phyloP scores from a whole-genome alignment of 768 basidiomycete species.

The Asterophora lycoperdoides region DNA sequence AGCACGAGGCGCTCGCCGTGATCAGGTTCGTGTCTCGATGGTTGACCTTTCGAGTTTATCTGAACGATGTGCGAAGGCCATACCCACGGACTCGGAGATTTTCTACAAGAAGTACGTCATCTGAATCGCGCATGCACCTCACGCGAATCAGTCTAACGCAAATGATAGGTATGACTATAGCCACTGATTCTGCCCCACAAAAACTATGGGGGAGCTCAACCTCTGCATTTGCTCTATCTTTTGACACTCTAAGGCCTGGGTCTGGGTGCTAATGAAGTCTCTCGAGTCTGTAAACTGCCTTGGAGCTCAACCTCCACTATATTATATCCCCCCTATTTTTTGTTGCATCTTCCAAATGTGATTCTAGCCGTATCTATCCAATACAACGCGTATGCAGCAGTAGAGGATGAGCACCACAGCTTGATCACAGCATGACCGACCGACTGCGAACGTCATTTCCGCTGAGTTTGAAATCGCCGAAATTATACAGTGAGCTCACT shows the following conservation, averaged over 20 bases:
- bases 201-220: conserved; percentile 13
- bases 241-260: no score
- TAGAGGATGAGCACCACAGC: no score
- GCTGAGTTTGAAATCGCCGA: conserved; percentile 17
- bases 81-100: conserved; percentile 72
- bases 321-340: neutral
- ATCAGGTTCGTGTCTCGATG: conserved; percentile 39
- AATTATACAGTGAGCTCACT: no score
- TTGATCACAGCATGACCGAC: no score
- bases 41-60: neutral
- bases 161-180: conserved; percentile 38
- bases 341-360: neutral
- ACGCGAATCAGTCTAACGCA: neutral
- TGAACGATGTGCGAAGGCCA: conserved; percentile 31
- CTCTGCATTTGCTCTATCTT: conserved; percentile 1
- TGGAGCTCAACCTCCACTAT: conserved; percentile 8
- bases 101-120: conserved; percentile 77
- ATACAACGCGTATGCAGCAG: neutral
- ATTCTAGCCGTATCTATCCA: neutral
- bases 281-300: neutral
- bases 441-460: neutral
- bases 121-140: neutral
- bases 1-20: conserved; percentile 53
- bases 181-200: conserved; percentile 25
- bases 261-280: neutral